phyloP scores from a whole-genome alignment of 441 rosid species.

The Corymbia calophylla region DNA sequence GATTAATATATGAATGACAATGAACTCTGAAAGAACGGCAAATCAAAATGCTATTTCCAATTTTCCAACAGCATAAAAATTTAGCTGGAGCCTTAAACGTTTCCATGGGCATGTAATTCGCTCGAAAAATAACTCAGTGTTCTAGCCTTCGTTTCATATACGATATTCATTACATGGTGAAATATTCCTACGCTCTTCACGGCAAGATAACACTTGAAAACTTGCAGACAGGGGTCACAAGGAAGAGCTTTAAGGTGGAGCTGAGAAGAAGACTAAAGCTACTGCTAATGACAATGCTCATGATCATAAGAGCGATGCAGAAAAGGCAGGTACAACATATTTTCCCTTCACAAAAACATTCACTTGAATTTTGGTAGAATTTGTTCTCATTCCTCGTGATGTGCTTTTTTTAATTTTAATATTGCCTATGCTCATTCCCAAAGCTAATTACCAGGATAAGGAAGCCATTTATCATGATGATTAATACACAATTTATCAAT shows the following conservation, averaged over 20 bases:
- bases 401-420: too few relatives aligned
- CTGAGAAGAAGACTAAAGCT: neutral
- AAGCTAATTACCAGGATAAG: too few relatives aligned
- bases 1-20: neutral
- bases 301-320: neutral
- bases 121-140: too few relatives aligned
- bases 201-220: neutral
- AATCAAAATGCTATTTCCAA: neutral
- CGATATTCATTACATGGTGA: too few relatives aligned
- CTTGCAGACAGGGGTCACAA: neutral
- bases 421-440: too few relatives aligned
- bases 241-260: neutral
- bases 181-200: neutral
- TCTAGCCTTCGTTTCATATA: too few relatives aligned
- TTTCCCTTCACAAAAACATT: too few relatives aligned
- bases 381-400: too few relatives aligned
- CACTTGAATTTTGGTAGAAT: too few relatives aligned
- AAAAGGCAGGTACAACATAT: neutral
- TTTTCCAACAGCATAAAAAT: neutral
- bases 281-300: neutral
- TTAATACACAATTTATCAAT: neutral
- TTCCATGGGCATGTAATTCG: neutral
- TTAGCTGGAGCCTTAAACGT: neutral
- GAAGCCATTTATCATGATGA: too few relatives aligned
- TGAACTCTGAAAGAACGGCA: neutral